phyloP scores from a whole-genome alignment of 805 yeast species.

The Pachysolen tannophilus region DNA sequence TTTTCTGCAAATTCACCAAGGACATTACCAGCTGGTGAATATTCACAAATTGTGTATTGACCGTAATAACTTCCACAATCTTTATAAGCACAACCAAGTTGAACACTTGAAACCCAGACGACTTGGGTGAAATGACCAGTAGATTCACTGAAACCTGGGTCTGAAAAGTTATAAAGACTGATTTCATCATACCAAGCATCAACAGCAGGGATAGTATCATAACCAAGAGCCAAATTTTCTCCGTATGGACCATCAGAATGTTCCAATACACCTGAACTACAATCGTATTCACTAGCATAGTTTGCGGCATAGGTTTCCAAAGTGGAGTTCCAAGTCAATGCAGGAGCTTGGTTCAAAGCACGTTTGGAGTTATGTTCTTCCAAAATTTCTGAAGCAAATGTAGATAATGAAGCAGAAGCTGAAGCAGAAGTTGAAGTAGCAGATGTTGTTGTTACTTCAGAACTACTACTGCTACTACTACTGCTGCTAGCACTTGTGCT shows the following conservation, averaged over 20 bases:
- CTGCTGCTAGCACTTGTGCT: slow-evolving; percentile 14
- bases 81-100: slow-evolving; percentile 61
- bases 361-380: slow-evolving; percentile 56
- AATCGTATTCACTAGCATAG: slow-evolving; percentile 47
- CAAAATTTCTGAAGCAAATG: slow-evolving; percentile 31
- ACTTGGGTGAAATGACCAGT: slow-evolving; percentile 75
- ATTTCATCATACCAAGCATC: slow-evolving; percentile 75
- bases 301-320: slow-evolving; percentile 48
- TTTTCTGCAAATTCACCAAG: slow-evolving; percentile 20
- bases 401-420: slow-evolving; percentile 13
- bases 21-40: slow-evolving; percentile 72
- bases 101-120: slow-evolving; percentile 55
- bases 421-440: slow-evolving; percentile 12
- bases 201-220: slow-evolving; percentile 43
- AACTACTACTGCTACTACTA: slow-evolving; percentile 12
- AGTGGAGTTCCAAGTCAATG: slow-evolving; percentile 48
- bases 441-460: slow-evolving; percentile 10
- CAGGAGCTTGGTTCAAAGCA: slow-evolving; percentile 41
- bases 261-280: slow-evolving; percentile 51
- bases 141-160: slow-evolving; percentile 41
- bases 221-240: slow-evolving; percentile 73
- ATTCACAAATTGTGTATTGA: slow-evolving; percentile 65
- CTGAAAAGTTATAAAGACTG: slow-evolving; percentile 38
- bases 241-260: slow-evolving; percentile 68
- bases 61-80: slow-evolving; percentile 40